phyloP scores from a whole-genome alignment of 2,329 filamentous ascomycete genomes.

The Cordyceps fumosorosea region DNA sequence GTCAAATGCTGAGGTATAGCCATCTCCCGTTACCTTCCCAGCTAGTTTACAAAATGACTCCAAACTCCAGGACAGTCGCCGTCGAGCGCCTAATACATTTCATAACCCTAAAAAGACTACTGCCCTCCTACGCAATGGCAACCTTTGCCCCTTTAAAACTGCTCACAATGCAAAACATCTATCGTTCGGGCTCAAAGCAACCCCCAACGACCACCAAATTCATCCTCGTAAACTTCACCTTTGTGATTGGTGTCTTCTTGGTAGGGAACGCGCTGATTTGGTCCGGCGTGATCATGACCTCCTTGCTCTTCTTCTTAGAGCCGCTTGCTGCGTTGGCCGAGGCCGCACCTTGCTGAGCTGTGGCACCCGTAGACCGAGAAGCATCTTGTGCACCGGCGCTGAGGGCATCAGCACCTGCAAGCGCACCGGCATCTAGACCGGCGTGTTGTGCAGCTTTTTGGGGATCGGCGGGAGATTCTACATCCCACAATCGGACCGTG shows the following conservation, averaged over 20 bases:
- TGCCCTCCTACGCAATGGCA: not conserved
- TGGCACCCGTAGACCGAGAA: not conserved
- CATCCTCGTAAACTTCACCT: conserved; percentile 90
- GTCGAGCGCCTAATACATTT: not conserved
- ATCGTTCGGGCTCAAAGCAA: conserved; percentile 52
- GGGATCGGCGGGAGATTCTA: conserved; percentile 63
- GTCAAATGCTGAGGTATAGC: not conserved
- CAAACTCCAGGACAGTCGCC: not conserved
- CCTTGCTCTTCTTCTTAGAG: conserved; percentile 75
- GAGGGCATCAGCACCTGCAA: conserved; percentile 31
- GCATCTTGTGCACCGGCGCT: conserved; percentile 3
- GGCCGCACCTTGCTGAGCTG: conserved; percentile 23
- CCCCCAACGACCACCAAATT: conserved; percentile 87
- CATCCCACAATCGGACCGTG: conserved; percentile 91
- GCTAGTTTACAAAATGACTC: not conserved
- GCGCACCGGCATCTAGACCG: conserved; percentile 35
- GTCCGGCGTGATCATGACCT: conserved; percentile 82
- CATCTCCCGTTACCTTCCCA: not conserved
- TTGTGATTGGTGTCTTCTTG: conserved; percentile 92
- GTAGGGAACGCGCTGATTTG: conserved; percentile 93
- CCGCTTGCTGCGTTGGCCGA: conserved; percentile 24
- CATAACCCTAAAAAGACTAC: not conserved
- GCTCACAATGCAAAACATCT: conserved; percentile 15
- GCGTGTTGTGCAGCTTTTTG: conserved; percentile 47
- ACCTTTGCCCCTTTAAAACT: not conserved